Evolutionary conservation across 106 monocot species (phyloP), one percentile per base, ranked within the genome.

Genomic region (Platanthera guangdongensis): DNA sequence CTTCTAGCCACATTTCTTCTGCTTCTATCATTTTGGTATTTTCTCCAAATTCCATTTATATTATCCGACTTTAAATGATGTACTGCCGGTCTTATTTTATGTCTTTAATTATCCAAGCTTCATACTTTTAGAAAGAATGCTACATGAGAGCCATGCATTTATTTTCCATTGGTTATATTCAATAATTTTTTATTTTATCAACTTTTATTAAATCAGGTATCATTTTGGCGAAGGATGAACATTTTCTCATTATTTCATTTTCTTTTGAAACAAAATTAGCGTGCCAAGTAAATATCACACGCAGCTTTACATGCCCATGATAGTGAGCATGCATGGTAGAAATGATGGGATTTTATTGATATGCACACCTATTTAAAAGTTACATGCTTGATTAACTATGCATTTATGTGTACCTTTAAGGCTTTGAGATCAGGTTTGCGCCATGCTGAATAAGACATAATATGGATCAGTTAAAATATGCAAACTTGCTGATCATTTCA

Each of bases 21-120:
- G 46, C 89, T 97, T 14, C 63, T 97, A 55, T 97, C 96, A 72
- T 97, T 97, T 78, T 97, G 96, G 96, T 97, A 85, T 68, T 72
- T 63, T 71, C 25, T 60, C 32, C 53, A 78, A 25, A 73, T 69
- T 14, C 3, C 70, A 47, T 70, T 47, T 70, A 70, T 47, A 70
- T 47, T 70, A 47, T 47, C 14, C 3, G 6, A n/a, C 30, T 47
- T 47, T 70, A 3, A 9, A 67, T 47, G 30, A 32, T 65, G 30
- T 65, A 30, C 30, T 28, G 65, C 28, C 1, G 30, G 25, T 30
- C 6, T 70, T 70, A 70, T 70, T 3, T 70, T 16, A 70, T 70
- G 15, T 48, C 45, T 68, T 7, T 46, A 46, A 4, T 68, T 45
- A 13, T 62, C 22, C 21, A 1, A 62, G 6, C 30, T 68, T 68